Conservation (phyloP, 2,329 filamentous ascomycete genomes). For the Pseudopithomyces chartarum region DNA sequence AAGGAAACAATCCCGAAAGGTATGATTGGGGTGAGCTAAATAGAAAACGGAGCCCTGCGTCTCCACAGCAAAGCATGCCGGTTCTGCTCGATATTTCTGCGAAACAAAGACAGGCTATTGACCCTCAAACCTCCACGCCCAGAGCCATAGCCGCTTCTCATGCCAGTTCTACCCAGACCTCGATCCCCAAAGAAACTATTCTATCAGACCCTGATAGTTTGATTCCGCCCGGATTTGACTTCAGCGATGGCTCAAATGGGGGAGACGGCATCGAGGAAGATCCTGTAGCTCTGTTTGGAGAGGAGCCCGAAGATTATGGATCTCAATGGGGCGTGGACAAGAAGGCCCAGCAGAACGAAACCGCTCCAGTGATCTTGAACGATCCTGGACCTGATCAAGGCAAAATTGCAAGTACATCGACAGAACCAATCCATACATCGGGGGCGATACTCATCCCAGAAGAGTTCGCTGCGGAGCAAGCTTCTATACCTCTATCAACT, state of each 20-base stretch:
- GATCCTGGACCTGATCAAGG: neutral
- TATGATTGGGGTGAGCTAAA: neutral
- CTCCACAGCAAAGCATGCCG: neutral
- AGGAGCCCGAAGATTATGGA: conserved; percentile 11
- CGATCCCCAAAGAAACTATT: neutral
- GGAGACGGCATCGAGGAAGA: conserved; percentile 12
- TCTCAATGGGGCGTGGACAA: conserved; percentile 5
- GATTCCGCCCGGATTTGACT: neutral
- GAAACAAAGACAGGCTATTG: neutral
- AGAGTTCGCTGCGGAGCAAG: neutral
- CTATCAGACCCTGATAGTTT: neutral
- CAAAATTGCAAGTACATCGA: neutral
- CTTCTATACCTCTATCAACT: neutral
- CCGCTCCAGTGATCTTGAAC: neutral
- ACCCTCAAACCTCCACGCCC: neutral
- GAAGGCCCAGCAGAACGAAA: neutral
- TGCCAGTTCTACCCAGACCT: neutral
- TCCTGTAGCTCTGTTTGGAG: conserved; percentile 8
- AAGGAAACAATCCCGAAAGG: neutral
- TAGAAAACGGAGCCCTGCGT: neutral
- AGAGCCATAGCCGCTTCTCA: neutral
- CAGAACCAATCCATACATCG: neutral
- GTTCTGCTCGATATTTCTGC: neutral
- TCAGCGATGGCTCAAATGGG: conserved; percentile 5
- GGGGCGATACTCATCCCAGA: neutral